Conservation (phyloP, 148 eudicot genomes). For the Vaccinium vitisidaea region DNA sequence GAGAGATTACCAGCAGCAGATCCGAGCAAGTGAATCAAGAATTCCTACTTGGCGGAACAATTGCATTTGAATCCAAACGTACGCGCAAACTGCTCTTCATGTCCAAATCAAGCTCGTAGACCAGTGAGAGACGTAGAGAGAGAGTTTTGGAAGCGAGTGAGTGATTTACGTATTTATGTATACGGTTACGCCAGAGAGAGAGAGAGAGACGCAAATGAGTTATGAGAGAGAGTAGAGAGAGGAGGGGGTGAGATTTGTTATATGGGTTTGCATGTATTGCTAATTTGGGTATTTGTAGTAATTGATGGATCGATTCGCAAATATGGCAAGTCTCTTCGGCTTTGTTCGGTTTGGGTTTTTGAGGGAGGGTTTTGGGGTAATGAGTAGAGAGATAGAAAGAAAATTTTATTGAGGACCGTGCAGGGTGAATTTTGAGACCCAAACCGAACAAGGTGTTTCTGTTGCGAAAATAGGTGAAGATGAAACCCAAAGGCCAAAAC, state of each 20-base stretch:
- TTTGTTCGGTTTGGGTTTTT: too few relatives aligned
- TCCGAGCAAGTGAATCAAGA: constrained; percentile 4
- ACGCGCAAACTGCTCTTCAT: constrained; percentile 5
- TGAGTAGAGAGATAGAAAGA: too few relatives aligned
- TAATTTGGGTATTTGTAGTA: background rate
- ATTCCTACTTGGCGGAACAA: background rate
- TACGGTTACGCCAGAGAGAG: background rate
- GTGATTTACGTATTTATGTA: background rate
- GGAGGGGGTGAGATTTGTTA: background rate
- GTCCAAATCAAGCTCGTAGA: constrained; percentile 5
- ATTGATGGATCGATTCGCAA: background rate
- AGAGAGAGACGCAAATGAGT: background rate
- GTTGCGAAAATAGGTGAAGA: background rate
- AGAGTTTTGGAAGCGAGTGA: constrained; percentile 10
- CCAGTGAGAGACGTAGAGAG: constrained; percentile 11
- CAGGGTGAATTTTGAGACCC: too few relatives aligned
- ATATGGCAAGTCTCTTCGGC: background rate
- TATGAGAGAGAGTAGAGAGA: background rate
- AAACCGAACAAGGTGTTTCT: background rate
- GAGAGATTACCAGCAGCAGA: constrained; percentile 10
- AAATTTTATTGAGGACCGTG: too few relatives aligned
- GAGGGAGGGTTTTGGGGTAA: too few relatives aligned
- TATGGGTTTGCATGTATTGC: background rate
- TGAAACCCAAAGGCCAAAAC: background rate
- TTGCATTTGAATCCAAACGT: constrained; percentile 7